These are phyloP conservation scores for Saccharomycopsis selenospora DNA, from an alignment of 805 yeast genomes.

Conservation along the genomic window DNA sequence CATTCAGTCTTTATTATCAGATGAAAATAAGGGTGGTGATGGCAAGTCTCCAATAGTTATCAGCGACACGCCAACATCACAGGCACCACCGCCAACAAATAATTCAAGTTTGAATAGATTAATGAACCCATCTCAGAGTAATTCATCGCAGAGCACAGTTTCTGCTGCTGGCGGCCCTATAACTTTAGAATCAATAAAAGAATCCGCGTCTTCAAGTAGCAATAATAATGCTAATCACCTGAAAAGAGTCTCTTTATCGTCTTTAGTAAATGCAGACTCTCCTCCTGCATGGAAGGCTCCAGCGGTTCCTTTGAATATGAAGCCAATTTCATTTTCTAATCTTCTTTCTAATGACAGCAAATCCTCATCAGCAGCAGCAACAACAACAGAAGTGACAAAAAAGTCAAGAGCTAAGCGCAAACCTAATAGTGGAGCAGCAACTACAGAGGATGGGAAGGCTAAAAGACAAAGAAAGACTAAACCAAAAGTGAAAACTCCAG, in stretches of 20 bases:
- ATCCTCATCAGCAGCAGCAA: not conserved
- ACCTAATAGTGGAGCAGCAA: no score
- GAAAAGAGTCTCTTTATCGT: not conserved
- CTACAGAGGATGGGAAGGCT: not conserved
- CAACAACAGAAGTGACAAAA: not conserved
- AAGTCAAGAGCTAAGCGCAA: not conserved
- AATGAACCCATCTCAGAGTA: not conserved
- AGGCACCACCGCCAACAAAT: no score
- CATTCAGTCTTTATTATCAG: slow-evolving; percentile 1
- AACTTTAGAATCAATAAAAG: no score
- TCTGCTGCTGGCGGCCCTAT: no score
- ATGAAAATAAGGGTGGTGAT: not conserved
- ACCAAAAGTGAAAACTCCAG: not conserved
- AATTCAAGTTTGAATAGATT: not conserved
- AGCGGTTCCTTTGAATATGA: not conserved
- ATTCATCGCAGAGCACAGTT: no score
- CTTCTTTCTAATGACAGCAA: not conserved
- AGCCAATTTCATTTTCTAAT: not conserved
- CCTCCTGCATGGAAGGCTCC: not conserved
- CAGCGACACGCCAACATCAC: not conserved
- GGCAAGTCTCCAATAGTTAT: not conserved
- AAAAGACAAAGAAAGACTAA: not conserved
- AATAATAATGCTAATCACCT: not conserved
- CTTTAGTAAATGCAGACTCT: not conserved
- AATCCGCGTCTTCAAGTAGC: not conserved